Base-by-base conservation (phyloP, 805 yeast species). In the Candida arabinofermentans region DNA sequence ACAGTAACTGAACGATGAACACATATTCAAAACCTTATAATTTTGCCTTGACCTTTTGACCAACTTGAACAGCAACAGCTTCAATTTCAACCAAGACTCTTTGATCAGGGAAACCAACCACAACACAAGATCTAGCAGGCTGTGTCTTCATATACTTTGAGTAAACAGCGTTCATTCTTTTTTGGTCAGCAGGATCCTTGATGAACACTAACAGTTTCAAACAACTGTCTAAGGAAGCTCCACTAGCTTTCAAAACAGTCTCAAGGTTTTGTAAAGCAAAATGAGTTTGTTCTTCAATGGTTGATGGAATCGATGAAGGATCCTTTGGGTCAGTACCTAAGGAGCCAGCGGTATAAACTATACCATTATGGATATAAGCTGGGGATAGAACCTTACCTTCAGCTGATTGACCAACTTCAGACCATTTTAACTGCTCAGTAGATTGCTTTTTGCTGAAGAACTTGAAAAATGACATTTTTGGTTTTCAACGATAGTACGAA, bases 91-190 rank as follows among this genome's bases (percentile, higher is more conserved):
- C 73, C 49, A 72, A 68, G 40, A 76, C 47, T n/a, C 61, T 51
- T 9, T 71, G 65, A 54, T 74, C 70, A 53, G 78, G 77, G 62
- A 77, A 76, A 7, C 62, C 69, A 26, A 72, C 79, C 39, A 73
- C 64, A 27, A 77, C 64, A 54, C 79, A 73, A 36, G 74, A 68
- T 64, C 83, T 69, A 7, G 78, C 77, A 16, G 83, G 83, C 47
- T 66, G 64, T 34, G 65, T 61, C 2, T 69, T 66, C 62, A 77
- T 72, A 53, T 66, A 63, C 47, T 69, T 64, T 14, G 61, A 62
- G 54, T 76, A 77, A 32, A 75, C 65, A 35, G 64, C 53, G 58
- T 77, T 77, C 49, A 77, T 65, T 21, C 51, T 57, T 5, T 66
- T 54, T 14, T 72, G 69, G 48, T 72, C 68, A 24, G 62, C 56